Base-by-base conservation (phyloP, 176 grass and related monocot genomes). In the Stipa capillata region DNA sequence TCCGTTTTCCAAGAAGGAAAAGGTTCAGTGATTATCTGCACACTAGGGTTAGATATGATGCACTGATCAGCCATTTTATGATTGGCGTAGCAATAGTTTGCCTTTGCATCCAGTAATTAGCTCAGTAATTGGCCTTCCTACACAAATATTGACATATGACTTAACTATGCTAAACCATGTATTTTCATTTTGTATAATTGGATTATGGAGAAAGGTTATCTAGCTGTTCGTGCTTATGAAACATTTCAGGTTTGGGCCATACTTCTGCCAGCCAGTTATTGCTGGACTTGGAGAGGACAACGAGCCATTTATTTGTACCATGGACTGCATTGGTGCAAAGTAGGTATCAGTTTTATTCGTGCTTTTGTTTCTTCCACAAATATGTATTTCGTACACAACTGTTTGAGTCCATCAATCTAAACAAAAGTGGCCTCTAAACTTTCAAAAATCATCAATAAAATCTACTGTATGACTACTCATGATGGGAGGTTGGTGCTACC, bases 281-380 rank as follows among this genome's bases (percentile, higher is more conserved):
- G 92, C 92, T 88, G 97, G 97, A 84, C 91, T 99, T 86, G 92
- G 92, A 84, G 86, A 93, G 35, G 87, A 93, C 13, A 73, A 93
- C 2, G 72, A 78, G 73, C 97, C 97, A 9, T 99, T 99, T 71
- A 99, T 99, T 77, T 99, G 97, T 85, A 99, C 97, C 65, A 99
- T 99, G 97, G 97, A 99, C 79, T 99, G 92, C 86, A 32, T 99
- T 27, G 97, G 97, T 88, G 97, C 97, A 83, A 99, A 99, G 97
- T 99, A 96, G 11, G 92, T 87, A 45, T 77, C 59, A 35, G 32
- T 75, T 80, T 79, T 36, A 9, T 56, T 32, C 65, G 4, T 54
- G 2, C 20, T 37, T 7, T 53, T 41, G 2, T 60, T 29, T 41
- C 25, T 72, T 39, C 20, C 23, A 29, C 5, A 39, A 15, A 14